Percentiles rank a stretch among this genome's conserved stretches.
phyloP scores from a whole-genome alignment of 2,329 filamentous ascomycete genomes.

The Colletotrichum gloeosporioides region DNA sequence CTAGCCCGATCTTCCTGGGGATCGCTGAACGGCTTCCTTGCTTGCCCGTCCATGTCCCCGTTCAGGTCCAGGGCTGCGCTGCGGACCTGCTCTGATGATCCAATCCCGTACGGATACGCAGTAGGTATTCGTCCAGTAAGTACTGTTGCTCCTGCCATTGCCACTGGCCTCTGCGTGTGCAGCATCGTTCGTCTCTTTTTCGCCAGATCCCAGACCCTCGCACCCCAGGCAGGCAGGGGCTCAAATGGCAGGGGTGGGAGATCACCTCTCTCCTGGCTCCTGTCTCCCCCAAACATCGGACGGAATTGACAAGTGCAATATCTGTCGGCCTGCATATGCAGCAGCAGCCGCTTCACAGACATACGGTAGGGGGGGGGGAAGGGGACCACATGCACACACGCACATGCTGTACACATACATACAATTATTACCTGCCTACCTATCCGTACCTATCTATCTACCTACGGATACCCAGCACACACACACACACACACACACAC shows the following conservation, averaged over 20 bases:
- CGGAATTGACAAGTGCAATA: conserved; percentile 4
- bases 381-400: not conserved
- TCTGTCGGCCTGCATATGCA: conserved; percentile 1
- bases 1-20: not conserved
- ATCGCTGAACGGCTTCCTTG: not conserved
- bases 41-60: not conserved
- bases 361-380: not conserved
- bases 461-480: not conserved
- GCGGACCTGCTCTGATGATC: too few species aligned
- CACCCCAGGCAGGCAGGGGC: not conserved
- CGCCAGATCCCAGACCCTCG: not conserved
- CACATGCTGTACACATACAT: not conserved
- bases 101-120: too few species aligned
- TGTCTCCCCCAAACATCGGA: conserved; percentile 4
- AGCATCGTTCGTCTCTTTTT: not conserved
- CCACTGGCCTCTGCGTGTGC: not conserved
- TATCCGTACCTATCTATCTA: not conserved
- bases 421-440: not conserved
- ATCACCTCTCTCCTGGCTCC: not conserved
- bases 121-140: not conserved
- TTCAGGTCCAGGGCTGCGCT: too few species aligned
- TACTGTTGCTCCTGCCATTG: not conserved
- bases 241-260: not conserved
- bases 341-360: not conserved
- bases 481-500: not conserved